Evolutionary conservation across 106 monocot species (phyloP).

Genomic region (Platanthera zijinensis): DNA sequence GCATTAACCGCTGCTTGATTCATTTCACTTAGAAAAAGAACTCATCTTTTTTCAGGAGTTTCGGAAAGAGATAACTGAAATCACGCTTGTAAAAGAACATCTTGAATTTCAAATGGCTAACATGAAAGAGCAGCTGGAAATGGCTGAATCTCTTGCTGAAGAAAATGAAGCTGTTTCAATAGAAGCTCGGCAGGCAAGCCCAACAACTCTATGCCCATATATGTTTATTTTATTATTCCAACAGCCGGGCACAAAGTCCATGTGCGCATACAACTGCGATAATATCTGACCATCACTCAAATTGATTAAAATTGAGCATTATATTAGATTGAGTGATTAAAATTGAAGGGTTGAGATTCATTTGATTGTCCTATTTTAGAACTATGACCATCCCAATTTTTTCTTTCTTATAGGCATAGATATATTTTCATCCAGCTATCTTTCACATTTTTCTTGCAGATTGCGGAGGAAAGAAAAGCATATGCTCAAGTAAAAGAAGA

Average conservation of each 20-base stretch:
- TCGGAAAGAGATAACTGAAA: constrained; percentile 28
- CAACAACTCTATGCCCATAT: neutral
- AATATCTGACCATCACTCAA: too few relatives aligned
- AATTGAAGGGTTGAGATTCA: too few relatives aligned
- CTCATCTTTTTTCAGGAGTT: constrained; percentile 20
- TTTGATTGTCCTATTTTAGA: too few relatives aligned
- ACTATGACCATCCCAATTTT: neutral
- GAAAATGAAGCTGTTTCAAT: constrained; percentile 84
- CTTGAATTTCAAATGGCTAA: constrained; percentile 25
- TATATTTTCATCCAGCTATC: neutral
- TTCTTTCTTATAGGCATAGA: neutral
- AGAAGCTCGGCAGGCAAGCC: constrained; percentile 66
- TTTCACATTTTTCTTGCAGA: constrained; percentile 26
- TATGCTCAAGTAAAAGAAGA: constrained; percentile 84
- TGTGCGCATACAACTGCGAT: too few relatives aligned
- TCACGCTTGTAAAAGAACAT: constrained; percentile 31
- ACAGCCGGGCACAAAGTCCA: too few relatives aligned
- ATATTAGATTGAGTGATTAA: neutral
- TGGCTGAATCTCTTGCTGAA: constrained; percentile 67
- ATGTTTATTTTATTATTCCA: neutral
- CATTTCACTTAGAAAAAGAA: constrained; percentile 33
- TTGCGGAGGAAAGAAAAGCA: constrained; percentile 49
- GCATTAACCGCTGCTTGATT: constrained; percentile 41
- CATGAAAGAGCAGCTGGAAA: constrained; percentile 62
- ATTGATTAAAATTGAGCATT: too few relatives aligned